Percentiles rank a stretch among this genome's conserved stretches.
Conservation (phyloP, 768 basidiomycete genomes). For the Cyclocybe aegerita region DNA sequence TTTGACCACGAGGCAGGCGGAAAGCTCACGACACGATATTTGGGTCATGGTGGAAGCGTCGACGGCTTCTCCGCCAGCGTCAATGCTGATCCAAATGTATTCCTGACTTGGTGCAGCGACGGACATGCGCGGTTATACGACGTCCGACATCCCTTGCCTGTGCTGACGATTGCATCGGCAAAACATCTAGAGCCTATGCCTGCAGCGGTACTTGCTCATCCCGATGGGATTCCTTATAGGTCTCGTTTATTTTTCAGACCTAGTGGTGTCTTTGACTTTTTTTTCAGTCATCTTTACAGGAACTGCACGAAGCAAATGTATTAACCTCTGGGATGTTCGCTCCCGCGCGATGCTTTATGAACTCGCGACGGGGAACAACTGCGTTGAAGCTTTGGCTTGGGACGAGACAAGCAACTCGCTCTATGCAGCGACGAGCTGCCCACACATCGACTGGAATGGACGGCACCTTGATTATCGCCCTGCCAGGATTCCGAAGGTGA, state of each 20-base stretch:
- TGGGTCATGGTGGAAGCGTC: slow-evolving; percentile 37
- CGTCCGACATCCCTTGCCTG: slow-evolving; percentile 32
- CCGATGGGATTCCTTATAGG: slow-evolving; percentile 37
- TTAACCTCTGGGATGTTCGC: slow-evolving; percentile 45
- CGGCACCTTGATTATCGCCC: slow-evolving; percentile 14
- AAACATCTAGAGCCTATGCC: slow-evolving; percentile 16
- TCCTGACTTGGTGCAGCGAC: slow-evolving; percentile 35
- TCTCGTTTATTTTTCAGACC: neutral
- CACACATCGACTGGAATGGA: slow-evolving; percentile 22
- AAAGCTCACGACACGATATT: slow-evolving; percentile 26
- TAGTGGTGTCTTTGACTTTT: neutral
- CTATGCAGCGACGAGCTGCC: slow-evolving; percentile 35
- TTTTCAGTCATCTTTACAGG: slow-evolving; percentile 30
- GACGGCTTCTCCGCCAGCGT: slow-evolving; percentile 30
- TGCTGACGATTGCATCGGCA: slow-evolving; percentile 28
- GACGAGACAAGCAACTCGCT: slow-evolving; percentile 25
- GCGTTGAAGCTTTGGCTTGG: slow-evolving; percentile 34
- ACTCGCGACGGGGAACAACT: slow-evolving; percentile 44
- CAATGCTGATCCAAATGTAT: slow-evolving; percentile 31
- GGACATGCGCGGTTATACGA: slow-evolving; percentile 40
- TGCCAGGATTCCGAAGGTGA: slow-evolving; percentile 11
- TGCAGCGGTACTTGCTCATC: slow-evolving; percentile 29
- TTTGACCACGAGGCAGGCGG: slow-evolving; percentile 37
- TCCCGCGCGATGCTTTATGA: slow-evolving; percentile 35
- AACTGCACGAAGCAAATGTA: slow-evolving; percentile 22